Evolutionary conservation across 1,284 basidiomycete genomes (phyloP).

Genomic region (Stereum hirsutum): DNA sequence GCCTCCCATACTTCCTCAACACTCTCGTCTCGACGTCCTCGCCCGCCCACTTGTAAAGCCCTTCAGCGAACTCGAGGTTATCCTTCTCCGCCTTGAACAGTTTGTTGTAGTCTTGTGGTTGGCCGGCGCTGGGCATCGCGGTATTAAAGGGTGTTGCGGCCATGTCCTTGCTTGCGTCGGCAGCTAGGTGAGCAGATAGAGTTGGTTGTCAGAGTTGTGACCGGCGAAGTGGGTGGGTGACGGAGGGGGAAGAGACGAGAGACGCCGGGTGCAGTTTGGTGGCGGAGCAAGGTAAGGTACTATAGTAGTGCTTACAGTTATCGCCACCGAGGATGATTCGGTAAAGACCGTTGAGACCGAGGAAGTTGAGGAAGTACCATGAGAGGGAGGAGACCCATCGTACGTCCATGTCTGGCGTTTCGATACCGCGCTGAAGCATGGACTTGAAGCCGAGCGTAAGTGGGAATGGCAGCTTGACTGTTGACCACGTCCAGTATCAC

Average conservation of each 20-base stretch:
- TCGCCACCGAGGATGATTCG: constrained; percentile 87
- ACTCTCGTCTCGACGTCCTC: constrained; percentile 75
- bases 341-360: constrained; percentile 94
- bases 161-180: constrained; percentile 71
- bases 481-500: too few relatives aligned
- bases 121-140: constrained; percentile 35
- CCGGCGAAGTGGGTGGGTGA: constrained; percentile 6
- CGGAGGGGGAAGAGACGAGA: constrained; percentile 4
- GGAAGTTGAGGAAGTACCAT: constrained; percentile 99
- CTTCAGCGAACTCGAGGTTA: constrained; percentile 87
- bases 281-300: too few relatives aligned
- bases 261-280: too few relatives aligned
- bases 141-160: constrained; percentile 63
- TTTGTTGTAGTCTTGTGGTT: constrained; percentile 80
- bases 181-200: constrained; percentile 34
- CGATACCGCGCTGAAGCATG: constrained; percentile 96
- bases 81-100: constrained; percentile 89
- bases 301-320: constrained; percentile 82
- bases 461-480: constrained; percentile 96
- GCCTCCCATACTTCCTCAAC: constrained; percentile 64
- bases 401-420: constrained; percentile 95
- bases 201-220: background rate
- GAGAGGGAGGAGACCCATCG: constrained; percentile 98
- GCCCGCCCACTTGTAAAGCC: constrained; percentile 75
- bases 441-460: constrained; percentile 96